Evolutionary conservation across 345 rosid species (phyloP).

Genomic region (Chamaenerion angustifolium): DNA sequence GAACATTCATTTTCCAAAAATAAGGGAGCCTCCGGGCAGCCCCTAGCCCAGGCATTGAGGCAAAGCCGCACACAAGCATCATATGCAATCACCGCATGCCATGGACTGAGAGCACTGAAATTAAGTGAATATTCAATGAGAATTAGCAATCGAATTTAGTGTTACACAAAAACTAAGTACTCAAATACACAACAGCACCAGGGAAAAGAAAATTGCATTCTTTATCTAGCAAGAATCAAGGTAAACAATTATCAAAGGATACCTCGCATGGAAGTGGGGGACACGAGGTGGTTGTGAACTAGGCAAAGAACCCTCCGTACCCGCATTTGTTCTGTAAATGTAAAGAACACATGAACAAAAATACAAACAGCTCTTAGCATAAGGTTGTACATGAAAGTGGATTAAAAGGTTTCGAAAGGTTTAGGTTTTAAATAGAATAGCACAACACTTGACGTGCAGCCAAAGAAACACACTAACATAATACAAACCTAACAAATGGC

Average conservation of each 20-base stretch:
- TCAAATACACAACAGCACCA: neutral
- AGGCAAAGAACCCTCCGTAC: slow-evolving; percentile 38
- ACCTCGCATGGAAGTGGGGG: slow-evolving; percentile 92
- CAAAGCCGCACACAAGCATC: slow-evolving; percentile 97
- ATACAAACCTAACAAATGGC: slow-evolving; percentile 43
- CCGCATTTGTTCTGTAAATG: slow-evolving; percentile 27
- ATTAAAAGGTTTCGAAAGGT: too few relatives aligned
- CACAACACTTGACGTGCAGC: neutral
- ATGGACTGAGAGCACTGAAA: slow-evolving; percentile 79
- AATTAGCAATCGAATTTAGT: too few relatives aligned
- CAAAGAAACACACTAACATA: neutral
- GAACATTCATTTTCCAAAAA: slow-evolving; percentile 90
- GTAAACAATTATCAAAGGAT: slow-evolving; percentile 5
- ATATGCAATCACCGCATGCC: slow-evolving; percentile 94
- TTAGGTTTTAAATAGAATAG: neutral
- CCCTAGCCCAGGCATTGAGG: slow-evolving; percentile 97
- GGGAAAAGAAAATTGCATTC: neutral
- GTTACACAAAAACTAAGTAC: neutral
- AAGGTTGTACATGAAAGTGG: neutral
- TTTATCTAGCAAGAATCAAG: neutral
- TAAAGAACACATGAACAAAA: neutral
- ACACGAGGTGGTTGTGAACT: slow-evolving; percentile 52
- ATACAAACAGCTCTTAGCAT: neutral
- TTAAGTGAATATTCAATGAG: neutral
- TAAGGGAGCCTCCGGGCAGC: slow-evolving; percentile 94